phyloP scores from a whole-genome alignment of 2,329 filamentous ascomycete genomes.

The Shiraia sp. region DNA sequence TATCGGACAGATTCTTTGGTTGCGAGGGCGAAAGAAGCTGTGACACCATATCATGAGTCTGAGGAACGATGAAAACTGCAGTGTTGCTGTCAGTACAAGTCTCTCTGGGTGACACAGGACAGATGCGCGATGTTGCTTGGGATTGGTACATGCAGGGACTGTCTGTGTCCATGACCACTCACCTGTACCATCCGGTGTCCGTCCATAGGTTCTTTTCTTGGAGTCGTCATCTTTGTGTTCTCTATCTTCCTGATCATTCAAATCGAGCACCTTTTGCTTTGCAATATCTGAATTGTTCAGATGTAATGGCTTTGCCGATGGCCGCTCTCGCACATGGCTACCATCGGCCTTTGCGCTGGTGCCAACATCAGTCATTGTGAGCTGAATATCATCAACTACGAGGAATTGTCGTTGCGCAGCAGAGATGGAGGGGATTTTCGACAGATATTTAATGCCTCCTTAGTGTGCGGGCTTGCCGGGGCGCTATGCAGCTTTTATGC shows the following conservation, averaged over 20 bases:
- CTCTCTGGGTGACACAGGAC: not conserved
- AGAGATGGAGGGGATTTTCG: constrained; percentile 16
- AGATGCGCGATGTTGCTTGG: not conserved
- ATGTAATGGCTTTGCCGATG: constrained; percentile 33
- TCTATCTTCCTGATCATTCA: constrained; percentile 55
- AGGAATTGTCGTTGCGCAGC: constrained; percentile 19
- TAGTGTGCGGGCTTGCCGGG: constrained; percentile 19
- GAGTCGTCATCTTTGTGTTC: constrained; percentile 52
- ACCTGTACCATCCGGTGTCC: constrained; percentile 90
- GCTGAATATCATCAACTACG: constrained; percentile 12
- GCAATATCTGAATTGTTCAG: constrained; percentile 42
- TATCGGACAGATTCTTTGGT: constrained; percentile 91
- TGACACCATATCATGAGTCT: constrained; percentile 98
- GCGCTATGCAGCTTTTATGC: constrained; percentile 35
- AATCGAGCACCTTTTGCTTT: constrained; percentile 52
- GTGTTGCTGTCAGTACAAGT: constrained; percentile 18
- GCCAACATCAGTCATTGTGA: constrained; percentile 32
- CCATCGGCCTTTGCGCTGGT: constrained; percentile 24
- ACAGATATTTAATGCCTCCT: constrained; percentile 25
- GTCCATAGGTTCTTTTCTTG: constrained; percentile 81
- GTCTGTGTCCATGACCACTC: constrained; percentile 46
- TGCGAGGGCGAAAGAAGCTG: constrained; percentile 93
- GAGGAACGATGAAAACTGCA: constrained; percentile 89
- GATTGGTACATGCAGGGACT: not conserved
- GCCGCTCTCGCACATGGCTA: constrained; percentile 36